Percentiles rank a stretch among this genome's conserved stretches.
Evolutionary conservation across 2,329 filamentous ascomycete species (phyloP).

Genomic region (Arachnomyces sp.): DNA sequence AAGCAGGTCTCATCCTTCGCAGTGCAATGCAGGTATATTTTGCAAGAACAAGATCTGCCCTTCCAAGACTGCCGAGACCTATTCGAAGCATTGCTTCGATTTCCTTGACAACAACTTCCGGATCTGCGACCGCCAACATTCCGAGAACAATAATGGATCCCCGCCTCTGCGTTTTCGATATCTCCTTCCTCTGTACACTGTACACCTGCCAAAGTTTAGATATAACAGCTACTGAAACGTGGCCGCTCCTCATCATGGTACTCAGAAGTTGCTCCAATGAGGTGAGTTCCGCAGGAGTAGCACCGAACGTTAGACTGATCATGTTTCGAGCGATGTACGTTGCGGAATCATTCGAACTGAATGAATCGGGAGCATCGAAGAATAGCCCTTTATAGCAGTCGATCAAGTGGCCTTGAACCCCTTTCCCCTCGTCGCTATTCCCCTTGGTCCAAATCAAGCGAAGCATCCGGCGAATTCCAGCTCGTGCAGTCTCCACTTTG

Average conservation of each 20-base stretch:
- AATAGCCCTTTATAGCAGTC: constrained; percentile 95
- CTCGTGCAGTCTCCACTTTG: constrained; percentile 86
- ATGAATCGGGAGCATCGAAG: constrained; percentile 87
- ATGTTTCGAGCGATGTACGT: constrained; percentile 97
- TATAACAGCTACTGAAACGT: constrained; percentile 78
- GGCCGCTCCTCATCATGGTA: constrained; percentile 93
- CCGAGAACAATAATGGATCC: constrained; percentile 94
- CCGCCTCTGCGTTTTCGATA: constrained; percentile 80
- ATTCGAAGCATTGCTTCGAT: constrained; percentile 92
- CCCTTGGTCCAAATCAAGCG: constrained; percentile 98
- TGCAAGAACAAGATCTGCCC: constrained; percentile 76
- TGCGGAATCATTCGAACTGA: constrained; percentile 79
- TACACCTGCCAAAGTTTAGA: constrained; percentile 97
- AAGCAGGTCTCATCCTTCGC: constrained; percentile 77
- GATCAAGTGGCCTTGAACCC: constrained; percentile 91
- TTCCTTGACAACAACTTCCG: constrained; percentile 87
- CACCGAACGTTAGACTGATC: constrained; percentile 96
- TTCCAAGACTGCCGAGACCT: constrained; percentile 73
- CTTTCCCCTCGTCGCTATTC: constrained; percentile 97
- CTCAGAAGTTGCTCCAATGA: constrained; percentile 89
- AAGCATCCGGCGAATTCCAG: constrained; percentile 90
- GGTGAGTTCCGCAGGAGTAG: constrained; percentile 88
- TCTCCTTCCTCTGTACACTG: constrained; percentile 84
- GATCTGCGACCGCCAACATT: constrained; percentile 89
- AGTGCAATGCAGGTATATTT: constrained; percentile 94